Conservation (phyloP, 306 rosid genomes). For the Gastrolobium bilobum region DNA sequence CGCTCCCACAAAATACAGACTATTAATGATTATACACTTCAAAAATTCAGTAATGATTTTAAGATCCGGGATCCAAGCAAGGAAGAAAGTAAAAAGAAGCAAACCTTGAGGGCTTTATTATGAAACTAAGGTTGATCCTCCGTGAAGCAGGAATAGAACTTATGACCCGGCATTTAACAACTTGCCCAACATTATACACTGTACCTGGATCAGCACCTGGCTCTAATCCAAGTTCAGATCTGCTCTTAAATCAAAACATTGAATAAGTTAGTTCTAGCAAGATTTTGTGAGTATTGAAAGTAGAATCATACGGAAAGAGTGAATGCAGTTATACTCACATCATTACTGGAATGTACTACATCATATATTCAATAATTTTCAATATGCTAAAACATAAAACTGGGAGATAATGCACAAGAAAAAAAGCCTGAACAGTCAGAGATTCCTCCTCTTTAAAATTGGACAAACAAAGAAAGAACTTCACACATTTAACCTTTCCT, state of each 20-base stretch:
- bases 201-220: constrained; percentile 79
- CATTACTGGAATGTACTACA: constrained; percentile 12
- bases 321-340: constrained; percentile 5
- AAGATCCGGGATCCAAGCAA: constrained; percentile 16
- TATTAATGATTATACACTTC: constrained; percentile 10
- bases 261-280: constrained; percentile 33
- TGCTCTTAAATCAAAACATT: constrained; percentile 56
- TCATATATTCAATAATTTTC: constrained; percentile 34
- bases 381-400: constrained; percentile 23
- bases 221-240: constrained; percentile 92
- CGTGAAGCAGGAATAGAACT: constrained; percentile 73
- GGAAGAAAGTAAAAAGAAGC: constrained; percentile 35
- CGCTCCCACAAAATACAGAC: constrained; percentile 5
- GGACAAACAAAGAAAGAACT: constrained; percentile 8
- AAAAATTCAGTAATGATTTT: constrained; percentile 7
- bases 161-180: constrained; percentile 82
- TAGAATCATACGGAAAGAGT: constrained; percentile 11
- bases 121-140: constrained; percentile 91
- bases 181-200: constrained; percentile 89
- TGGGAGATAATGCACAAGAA: not conserved
- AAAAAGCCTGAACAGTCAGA: not conserved
- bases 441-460: constrained; percentile 18
- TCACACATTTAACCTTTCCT: constrained; percentile 3
- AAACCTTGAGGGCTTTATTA: constrained; percentile 84
- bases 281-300: not conserved